Percentiles rank a stretch among this genome's conserved stretches.
Conservation (phyloP, 352 stramenopile species). For the Peronospora destructor region DNA sequence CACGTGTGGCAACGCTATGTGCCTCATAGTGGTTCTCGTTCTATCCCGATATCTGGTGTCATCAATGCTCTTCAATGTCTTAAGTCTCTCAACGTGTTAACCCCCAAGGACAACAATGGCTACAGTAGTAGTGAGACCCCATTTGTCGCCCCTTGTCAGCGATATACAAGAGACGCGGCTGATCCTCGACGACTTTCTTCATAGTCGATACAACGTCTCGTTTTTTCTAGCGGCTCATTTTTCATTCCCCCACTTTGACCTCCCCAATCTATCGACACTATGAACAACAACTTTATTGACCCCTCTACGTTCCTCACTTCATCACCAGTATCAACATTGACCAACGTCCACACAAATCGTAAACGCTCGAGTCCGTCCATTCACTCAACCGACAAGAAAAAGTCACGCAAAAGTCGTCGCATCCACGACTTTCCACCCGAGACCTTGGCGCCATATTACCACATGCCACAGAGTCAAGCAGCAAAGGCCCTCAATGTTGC, state of each 20-base stretch:
- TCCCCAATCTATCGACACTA: conserved; percentile 5
- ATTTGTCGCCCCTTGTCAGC: conserved; percentile 12
- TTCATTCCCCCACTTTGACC: conserved; percentile 17
- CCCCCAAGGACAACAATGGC: neutral
- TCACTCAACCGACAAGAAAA: conserved; percentile 1
- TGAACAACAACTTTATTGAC: neutral
- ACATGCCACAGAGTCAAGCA: conserved; percentile 14
- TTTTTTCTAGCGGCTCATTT: conserved; percentile 31
- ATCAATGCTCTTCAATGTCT: conserved; percentile 31
- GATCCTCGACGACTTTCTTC: neutral
- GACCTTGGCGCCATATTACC: conserved; percentile 15
- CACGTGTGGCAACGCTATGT: neutral
- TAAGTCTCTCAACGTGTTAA: conserved; percentile 10
- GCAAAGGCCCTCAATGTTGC: conserved; percentile 3
- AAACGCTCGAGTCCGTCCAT: conserved; percentile 11
- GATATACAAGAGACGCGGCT: conserved; percentile 18
- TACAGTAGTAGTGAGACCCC: conserved; percentile 30
- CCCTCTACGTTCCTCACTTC: neutral
- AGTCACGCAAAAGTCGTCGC: conserved; percentile 15
- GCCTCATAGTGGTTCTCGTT: neutral
- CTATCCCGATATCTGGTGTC: conserved; percentile 26
- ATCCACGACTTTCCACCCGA: conserved; percentile 10
- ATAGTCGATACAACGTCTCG: conserved; percentile 7
- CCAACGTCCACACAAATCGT: conserved; percentile 1
- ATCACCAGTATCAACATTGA: neutral